Percentiles rank a stretch among this genome's conserved stretches.
Evolutionary conservation across 2,329 filamentous ascomycete species (phyloP).

Genomic region (Calonectria montana): DNA sequence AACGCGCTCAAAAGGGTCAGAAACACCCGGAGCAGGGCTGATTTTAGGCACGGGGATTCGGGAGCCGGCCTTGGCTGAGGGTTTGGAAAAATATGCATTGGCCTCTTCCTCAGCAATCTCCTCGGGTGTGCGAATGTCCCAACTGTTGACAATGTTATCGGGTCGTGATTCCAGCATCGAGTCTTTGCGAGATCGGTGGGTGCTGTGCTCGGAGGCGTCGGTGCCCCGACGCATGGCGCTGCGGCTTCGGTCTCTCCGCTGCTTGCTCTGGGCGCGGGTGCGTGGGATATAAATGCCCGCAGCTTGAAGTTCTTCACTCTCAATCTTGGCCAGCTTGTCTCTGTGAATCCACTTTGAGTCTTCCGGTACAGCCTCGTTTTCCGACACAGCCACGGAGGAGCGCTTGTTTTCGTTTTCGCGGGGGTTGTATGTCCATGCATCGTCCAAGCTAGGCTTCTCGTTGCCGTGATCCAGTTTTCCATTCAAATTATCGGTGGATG

Average conservation of each 20-base stretch:
- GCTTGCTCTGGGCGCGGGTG: constrained; percentile 64
- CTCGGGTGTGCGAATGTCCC: constrained; percentile 82
- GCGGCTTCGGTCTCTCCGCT: constrained; percentile 51
- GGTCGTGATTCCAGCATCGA: constrained; percentile 54
- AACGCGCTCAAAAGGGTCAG: constrained; percentile 75
- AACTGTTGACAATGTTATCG: constrained; percentile 61
- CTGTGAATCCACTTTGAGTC: constrained; percentile 86
- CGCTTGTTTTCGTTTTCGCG: constrained; percentile 42
- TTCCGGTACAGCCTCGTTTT: constrained; percentile 59
- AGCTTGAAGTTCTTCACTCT: constrained; percentile 82
- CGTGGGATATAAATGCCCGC: constrained; percentile 75
- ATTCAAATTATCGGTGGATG: constrained; percentile 49
- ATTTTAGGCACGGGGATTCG: constrained; percentile 88
- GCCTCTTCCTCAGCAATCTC: constrained; percentile 76
- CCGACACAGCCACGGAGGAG: constrained; percentile 39
- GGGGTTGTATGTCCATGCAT: constrained; percentile 28
- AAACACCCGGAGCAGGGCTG: constrained; percentile 81
- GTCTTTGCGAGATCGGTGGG: constrained; percentile 56
- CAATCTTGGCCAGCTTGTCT: constrained; percentile 85
- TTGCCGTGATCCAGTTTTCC: constrained; percentile 36
- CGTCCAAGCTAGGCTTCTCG: constrained; percentile 41
- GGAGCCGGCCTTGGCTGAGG: constrained; percentile 71
- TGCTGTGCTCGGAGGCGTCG: constrained; percentile 45
- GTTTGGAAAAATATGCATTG: constrained; percentile 62
- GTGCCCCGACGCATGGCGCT: constrained; percentile 49